Base-by-base conservation (phyloP, 306 rosid species). In the Biancaea sappan region DNA sequence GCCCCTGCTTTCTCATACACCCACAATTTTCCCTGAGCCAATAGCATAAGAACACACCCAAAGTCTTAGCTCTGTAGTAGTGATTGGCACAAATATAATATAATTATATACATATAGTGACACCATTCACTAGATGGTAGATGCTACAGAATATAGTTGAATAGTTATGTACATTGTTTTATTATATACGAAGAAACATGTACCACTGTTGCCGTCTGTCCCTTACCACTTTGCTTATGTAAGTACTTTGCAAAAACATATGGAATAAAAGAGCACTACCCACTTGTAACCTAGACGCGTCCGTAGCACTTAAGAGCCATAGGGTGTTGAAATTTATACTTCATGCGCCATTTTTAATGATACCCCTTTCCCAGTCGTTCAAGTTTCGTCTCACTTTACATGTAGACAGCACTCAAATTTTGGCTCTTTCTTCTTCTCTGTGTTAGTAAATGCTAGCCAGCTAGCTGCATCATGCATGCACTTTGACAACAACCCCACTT, bases 401-500 rank as follows among this genome's bases (percentile, higher is more conserved):
- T 16, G 50, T 50, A 47, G 50, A 52, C 26, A 19, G 71, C 80
- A 73, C 86, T 78, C 67, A 74, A 74, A 19, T 61, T 40, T 63
- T 53, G 66, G 58, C 51, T 8, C 53, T 52, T 50, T 78, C 18
- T 35, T 11, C 68, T 12, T 60, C n/a, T n/a, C n/a, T n/a, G n/a
- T n/a, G n/a, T n/a, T n/a, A n/a, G 46, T 40, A 44, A 79, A 78
- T 80, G 89, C 32, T 41, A 70, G 75, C 81, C 87, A 86, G 89
- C 83, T 69, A 72, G 47, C n/a, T n/a, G 82, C 59, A n/a, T n/a
- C n/a, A n/a, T 58, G 62, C 76, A 38, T 70, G 73, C 77, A 69
- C 77, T 57, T 72, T 22, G 34, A 29, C 71, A 50, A 75, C 25
- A 52, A 75, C 72, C 19, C 71, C 53, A 68, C 66, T 53, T 14